These are phyloP conservation scores for Chlorella vulgaris DNA, from an alignment of 139 green algal species.

Conservation along the genomic window DNA sequence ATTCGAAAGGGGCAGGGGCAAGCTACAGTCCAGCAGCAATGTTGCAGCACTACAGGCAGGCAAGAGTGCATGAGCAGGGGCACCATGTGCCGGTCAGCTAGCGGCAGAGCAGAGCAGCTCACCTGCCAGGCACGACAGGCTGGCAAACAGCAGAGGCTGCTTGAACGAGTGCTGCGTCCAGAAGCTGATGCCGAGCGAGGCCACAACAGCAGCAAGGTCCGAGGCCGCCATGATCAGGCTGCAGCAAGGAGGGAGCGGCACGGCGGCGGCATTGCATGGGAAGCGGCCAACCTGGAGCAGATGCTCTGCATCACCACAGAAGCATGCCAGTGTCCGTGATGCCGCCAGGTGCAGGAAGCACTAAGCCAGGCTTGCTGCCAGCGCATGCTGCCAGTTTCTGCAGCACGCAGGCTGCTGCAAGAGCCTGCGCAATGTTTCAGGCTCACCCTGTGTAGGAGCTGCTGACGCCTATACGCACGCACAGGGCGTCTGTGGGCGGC, in stretches of 20 bases:
- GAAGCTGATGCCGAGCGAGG: slow-evolving; percentile 46
- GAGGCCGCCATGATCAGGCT: slow-evolving; percentile 36
- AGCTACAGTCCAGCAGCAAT: background rate
- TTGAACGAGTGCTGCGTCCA: slow-evolving; percentile 64
- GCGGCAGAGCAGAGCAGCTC: background rate
- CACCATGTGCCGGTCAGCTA: background rate
- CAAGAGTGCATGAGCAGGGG: background rate
- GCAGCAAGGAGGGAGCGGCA: background rate
- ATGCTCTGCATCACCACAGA: no score
- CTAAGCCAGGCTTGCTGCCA: no score
- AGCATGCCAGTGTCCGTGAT: no score
- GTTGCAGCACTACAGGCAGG: background rate
- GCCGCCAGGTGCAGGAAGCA: no score
- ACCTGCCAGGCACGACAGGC: slow-evolving; percentile 42
- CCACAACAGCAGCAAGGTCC: slow-evolving; percentile 38
- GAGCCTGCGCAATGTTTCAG: no score
- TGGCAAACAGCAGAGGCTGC: slow-evolving; percentile 48
- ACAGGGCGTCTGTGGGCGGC: slow-evolving; percentile 30
- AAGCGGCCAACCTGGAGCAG: no score
- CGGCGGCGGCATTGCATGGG: no score
- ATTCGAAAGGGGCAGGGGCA: no score
- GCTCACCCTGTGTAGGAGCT: slow-evolving; percentile 19
- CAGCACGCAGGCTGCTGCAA: no score
- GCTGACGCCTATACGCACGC: slow-evolving; percentile 4
- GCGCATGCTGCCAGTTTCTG: no score